Evolutionary conservation across 768 basidiomycete species (phyloP).

Genomic region (Artomyces pyxidatus): DNA sequence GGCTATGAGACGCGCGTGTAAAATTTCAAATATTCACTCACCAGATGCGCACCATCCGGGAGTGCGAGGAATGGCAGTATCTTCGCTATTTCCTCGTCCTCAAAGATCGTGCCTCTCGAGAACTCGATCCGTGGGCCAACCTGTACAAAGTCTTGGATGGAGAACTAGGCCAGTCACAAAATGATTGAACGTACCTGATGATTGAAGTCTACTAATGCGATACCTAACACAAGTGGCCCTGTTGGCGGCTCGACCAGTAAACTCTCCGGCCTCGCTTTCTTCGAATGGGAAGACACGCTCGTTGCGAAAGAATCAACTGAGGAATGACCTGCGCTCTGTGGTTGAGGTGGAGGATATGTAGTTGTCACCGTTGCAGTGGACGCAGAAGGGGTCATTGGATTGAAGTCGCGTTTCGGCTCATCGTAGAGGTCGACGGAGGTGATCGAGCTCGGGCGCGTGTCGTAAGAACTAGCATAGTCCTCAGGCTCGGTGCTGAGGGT

Average conservation of each 20-base stretch:
- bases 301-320: slow-evolving; percentile 56
- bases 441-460: slow-evolving; percentile 7
- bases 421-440: slow-evolving; percentile 4
- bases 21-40: slow-evolving; percentile 29
- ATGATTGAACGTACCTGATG: slow-evolving; percentile 57
- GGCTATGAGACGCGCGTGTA: slow-evolving; percentile 7
- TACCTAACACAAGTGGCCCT: slow-evolving; percentile 69
- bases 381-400: slow-evolving; percentile 4
- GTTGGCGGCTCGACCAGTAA: slow-evolving; percentile 53
- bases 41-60: slow-evolving; percentile 94
- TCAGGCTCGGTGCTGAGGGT: slow-evolving; percentile 11
- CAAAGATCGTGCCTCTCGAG: slow-evolving; percentile 65
- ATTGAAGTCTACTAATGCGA: slow-evolving; percentile 93
- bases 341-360: slow-evolving; percentile 54
- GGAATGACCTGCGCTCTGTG: slow-evolving; percentile 36
- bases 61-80: slow-evolving; percentile 92
- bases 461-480: slow-evolving; percentile 6
- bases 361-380: slow-evolving; percentile 1
- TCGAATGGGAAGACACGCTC: slow-evolving; percentile 40
- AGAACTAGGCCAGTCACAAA: not conserved
- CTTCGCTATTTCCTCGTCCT: slow-evolving; percentile 78
- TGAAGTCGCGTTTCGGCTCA: slow-evolving; percentile 1
- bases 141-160: slow-evolving; percentile 28
- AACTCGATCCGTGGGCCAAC: slow-evolving; percentile 92
- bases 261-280: slow-evolving; percentile 74